Conservation (phyloP, 768 basidiomycete genomes). For the Baorangia bicolor region DNA sequence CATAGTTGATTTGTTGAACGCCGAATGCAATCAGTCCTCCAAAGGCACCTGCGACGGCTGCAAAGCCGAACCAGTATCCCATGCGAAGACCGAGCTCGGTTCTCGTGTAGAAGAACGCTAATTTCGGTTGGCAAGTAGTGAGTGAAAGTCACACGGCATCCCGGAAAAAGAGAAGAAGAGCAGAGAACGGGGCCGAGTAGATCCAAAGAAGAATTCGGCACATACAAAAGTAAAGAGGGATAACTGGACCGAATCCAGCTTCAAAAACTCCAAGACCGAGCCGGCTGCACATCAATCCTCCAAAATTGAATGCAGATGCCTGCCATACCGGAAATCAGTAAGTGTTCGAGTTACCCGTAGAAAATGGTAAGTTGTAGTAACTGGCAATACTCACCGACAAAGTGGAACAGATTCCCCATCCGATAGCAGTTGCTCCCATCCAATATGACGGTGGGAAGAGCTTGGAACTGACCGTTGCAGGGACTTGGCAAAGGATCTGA, state of each 20-base stretch:
- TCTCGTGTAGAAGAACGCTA: conserved; percentile 81
- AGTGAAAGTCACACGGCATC: not conserved
- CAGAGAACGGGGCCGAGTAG: not conserved
- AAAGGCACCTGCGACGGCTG: conserved; percentile 81
- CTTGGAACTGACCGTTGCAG: conserved; percentile 64
- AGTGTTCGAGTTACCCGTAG: not conserved
- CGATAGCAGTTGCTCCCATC: conserved; percentile 62
- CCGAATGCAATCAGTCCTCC: conserved; percentile 85
- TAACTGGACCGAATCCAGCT: conserved; percentile 73
- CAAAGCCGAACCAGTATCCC: conserved; percentile 84
- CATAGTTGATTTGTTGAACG: conserved; percentile 61
- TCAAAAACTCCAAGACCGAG: conserved; percentile 75
- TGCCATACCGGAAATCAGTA: conserved; percentile 21
- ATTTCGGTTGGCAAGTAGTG: not conserved
- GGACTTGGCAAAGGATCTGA: conserved; percentile 69
- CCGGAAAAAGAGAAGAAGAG: not conserved
- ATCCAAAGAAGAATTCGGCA: not conserved
- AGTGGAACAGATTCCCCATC: conserved; percentile 77
- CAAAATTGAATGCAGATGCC: conserved; percentile 62
- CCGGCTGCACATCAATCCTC: conserved; percentile 55
- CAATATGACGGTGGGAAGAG: conserved; percentile 66
- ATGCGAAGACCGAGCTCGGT: conserved; percentile 71
- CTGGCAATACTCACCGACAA: conserved; percentile 54
- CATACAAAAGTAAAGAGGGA: conserved; percentile 78
- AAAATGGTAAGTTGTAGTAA: not conserved